Conservation (phyloP, 139 green algal genomes). For the Micromonas pusilla region DNA sequence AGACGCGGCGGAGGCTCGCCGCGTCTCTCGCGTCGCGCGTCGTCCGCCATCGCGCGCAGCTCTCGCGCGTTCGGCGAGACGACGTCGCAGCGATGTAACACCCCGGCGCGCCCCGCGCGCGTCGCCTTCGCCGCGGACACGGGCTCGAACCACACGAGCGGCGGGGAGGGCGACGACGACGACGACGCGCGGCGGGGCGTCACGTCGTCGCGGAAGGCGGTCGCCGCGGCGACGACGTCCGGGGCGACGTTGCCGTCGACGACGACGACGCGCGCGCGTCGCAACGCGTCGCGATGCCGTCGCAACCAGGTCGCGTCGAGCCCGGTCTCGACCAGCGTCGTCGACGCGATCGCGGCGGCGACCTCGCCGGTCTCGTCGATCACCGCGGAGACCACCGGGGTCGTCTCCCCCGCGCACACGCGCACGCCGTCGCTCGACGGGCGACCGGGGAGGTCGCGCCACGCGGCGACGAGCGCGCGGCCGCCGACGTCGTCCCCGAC, state of each 20-base stretch:
- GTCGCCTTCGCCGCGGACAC: neutral
- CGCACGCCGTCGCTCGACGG: neutral
- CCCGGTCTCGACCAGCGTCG: neutral
- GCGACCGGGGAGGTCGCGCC: neutral
- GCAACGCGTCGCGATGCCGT: too few relatives aligned
- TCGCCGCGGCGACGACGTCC: too few relatives aligned
- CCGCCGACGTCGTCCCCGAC: constrained; percentile 5
- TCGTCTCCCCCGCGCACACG: neutral
- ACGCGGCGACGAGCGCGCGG: neutral
- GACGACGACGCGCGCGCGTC: neutral
- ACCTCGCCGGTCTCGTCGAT: neutral
- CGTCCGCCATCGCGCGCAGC: constrained; percentile 13
- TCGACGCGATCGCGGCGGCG: neutral
- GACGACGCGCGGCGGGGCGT: too few relatives aligned
- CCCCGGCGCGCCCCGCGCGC: neutral
- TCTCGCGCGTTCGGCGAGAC: constrained; percentile 8
- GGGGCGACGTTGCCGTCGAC: neutral
- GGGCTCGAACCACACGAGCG: constrained; percentile 6
- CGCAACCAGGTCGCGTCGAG: neutral
- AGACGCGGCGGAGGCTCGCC: neutral
- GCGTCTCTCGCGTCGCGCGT: neutral
- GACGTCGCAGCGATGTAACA: neutral
- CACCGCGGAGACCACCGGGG: neutral
- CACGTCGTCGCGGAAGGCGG: too few relatives aligned
- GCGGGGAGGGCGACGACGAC: too few relatives aligned